Evolutionary conservation across 2,329 filamentous ascomycete genomes (phyloP), one percentile per base, ranked within the genome.

Genomic region (Aspergillus fumigatiaffinis): DNA sequence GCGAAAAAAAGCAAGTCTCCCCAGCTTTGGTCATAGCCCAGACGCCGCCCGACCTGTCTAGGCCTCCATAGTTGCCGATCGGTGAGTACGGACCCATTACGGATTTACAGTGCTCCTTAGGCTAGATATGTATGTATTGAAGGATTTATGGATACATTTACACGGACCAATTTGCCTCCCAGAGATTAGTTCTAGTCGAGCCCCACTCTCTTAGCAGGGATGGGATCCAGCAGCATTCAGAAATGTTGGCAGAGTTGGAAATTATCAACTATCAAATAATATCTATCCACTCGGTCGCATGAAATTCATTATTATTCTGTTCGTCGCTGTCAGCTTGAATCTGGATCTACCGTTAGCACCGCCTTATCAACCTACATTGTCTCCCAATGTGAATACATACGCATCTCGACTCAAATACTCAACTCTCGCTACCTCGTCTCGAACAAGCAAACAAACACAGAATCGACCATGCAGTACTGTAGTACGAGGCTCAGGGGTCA

Each of bases 61-160:
- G 63, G 53, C 63, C 51, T 52, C 38, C 52, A 60, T 62, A 60
- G 60, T 64, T 60, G 61, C 60, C 62, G 62, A 65, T 65, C 61
- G 55, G 59, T 55, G 52, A 54, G 57, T 58, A 56, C 52, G 48
- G 32, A 38, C 32, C 32, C 14, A 38, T 17, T 38, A 38, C 32
- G 14, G 32, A 38, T 38, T 38, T 38, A 38, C 32, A 17, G 14
- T 35, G 2, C 32, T 35, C 32, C 12, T 4, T 35, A 14, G 12
- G 5, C 32, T 14, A 32, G 29, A 17, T 35, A 35, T 35, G 32
- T 35, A 35, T 35, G 32, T 17, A 35, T 32, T 14, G 29, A 35
- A 5, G 29, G 29, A 35, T 35, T 32, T 32, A 32, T 14, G 29
- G 32, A 7, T 7, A 3, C 32, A 38, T 17, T 58, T 58, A 65